Conservation (phyloP, 768 basidiomycete genomes). For the Hysterangium stoloniferum region DNA sequence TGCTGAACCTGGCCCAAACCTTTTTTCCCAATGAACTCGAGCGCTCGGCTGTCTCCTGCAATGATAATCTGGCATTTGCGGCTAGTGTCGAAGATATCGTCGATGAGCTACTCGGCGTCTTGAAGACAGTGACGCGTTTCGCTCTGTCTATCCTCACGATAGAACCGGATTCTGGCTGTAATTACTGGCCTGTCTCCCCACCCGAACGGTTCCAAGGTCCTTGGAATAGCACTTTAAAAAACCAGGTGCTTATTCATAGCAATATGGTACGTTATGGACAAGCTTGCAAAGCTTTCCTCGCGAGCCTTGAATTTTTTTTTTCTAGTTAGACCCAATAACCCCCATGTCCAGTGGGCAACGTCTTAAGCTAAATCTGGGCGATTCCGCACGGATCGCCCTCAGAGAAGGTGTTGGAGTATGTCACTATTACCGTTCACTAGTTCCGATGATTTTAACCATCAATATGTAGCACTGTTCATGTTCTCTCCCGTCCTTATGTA, state of each 20-base stretch:
- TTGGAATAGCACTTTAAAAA: constrained; percentile 23
- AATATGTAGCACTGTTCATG: not conserved
- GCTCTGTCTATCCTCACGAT: constrained; percentile 1
- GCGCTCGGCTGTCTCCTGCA: constrained; percentile 13
- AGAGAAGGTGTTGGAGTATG: constrained; percentile 2
- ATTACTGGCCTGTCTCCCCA: constrained; percentile 15
- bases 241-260: constrained; percentile 23
- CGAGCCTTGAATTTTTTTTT: not conserved
- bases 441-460: not conserved
- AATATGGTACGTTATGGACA: constrained; percentile 16
- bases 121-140: constrained; percentile 11
- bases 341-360: constrained; percentile 1
- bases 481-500: not conserved
- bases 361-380: not conserved
- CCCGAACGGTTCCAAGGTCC: constrained; percentile 23
- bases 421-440: not conserved
- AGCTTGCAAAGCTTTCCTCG: not conserved
- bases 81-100: constrained; percentile 10
- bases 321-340: not conserved
- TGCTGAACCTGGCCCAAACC: not conserved
- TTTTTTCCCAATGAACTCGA: constrained; percentile 2
- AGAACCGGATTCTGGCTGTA: constrained; percentile 13
- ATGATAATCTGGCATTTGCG: constrained; percentile 7
- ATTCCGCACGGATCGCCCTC: not conserved
- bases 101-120: constrained; percentile 1